phyloP scores from a whole-genome alignment of 1,139 yeast species.

The Suhomyces anneliseae region DNA sequence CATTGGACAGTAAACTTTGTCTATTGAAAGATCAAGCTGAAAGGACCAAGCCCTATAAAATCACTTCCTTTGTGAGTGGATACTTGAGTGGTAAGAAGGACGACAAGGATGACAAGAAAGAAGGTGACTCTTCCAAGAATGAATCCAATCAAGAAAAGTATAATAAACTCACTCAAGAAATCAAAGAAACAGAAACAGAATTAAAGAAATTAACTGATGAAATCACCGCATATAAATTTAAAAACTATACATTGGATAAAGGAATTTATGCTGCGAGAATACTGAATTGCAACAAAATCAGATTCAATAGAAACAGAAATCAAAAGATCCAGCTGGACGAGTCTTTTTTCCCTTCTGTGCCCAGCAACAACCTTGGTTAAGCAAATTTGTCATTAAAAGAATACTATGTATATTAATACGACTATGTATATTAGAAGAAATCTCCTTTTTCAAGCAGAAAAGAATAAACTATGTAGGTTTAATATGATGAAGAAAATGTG shows the following conservation, averaged over 20 bases:
- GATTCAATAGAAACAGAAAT: constrained; percentile 36
- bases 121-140: constrained; percentile 15
- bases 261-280: constrained; percentile 56
- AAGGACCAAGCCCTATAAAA: constrained; percentile 32
- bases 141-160: constrained; percentile 18
- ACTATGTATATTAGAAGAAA: neutral
- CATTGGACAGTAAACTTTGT: constrained; percentile 26
- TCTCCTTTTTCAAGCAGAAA: no score
- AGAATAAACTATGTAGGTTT: no score
- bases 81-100: constrained; percentile 15
- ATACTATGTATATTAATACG: no score
- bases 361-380: constrained; percentile 24
- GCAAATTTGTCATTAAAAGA: neutral
- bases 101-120: constrained; percentile 15
- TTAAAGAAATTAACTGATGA: constrained; percentile 13
- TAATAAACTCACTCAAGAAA: constrained; percentile 10
- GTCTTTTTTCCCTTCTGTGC: constrained; percentile 58
- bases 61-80: constrained; percentile 10
- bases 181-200: constrained; percentile 21
- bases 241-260: constrained; percentile 50
- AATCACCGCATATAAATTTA: constrained; percentile 34
- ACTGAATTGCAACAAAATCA: constrained; percentile 40
- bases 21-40: constrained; percentile 18
- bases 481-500: no score
- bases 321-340: constrained; percentile 41